Evolutionary conservation across 768 basidiomycete genomes (phyloP).

Genomic region (Mycena galericulata): DNA sequence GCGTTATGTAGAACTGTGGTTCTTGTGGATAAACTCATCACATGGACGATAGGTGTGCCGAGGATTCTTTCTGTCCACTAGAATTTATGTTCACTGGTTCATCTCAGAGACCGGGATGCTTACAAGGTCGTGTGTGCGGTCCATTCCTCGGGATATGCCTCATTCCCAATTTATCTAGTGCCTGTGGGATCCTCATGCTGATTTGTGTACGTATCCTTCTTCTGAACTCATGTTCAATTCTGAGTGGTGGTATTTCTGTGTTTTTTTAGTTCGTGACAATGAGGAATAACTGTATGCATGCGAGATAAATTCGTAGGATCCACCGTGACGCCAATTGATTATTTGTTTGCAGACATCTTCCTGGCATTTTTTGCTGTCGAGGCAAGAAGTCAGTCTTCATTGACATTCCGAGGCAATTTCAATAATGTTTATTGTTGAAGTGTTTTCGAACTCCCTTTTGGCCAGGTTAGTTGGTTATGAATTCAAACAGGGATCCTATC

Average conservation of each 20-base stretch:
- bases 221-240: background rate
- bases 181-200: background rate
- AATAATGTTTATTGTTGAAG: background rate
- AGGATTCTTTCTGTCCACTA: background rate
- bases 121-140: slow-evolving; percentile 5
- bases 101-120: slow-evolving; percentile 19
- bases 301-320: background rate
- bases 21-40: slow-evolving; percentile 12
- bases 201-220: background rate
- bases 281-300: slow-evolving; percentile 1
- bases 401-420: background rate
- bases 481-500: background rate
- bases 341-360: slow-evolving; percentile 5
- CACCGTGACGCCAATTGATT: background rate
- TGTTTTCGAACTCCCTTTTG: slow-evolving; percentile 8
- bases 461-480: slow-evolving; percentile 3
- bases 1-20: background rate
- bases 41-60: slow-evolving; percentile 15
- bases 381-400: slow-evolving; percentile 5
- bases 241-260: background rate
- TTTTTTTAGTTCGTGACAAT: slow-evolving; percentile 4
- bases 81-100: background rate
- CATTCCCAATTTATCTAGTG: background rate
- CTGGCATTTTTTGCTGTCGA: slow-evolving; percentile 7
- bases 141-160: background rate